Conservation (phyloP, 129 eudicot genomes). For the Glebionis coronaria region DNA sequence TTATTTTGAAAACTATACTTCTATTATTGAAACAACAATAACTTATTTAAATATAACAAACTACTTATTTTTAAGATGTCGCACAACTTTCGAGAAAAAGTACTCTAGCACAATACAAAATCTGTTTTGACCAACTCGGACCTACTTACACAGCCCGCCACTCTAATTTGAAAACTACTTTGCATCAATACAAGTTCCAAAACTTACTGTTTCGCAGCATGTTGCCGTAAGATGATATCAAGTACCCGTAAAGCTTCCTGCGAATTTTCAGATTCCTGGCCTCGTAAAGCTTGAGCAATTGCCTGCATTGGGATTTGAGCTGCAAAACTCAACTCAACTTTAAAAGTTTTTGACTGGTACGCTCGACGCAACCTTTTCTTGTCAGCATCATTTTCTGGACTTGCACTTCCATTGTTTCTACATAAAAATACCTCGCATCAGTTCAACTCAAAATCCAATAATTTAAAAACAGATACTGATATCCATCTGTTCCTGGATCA, state of each 20-base stretch:
- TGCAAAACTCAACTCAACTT: conserved; percentile 84
- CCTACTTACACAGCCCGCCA: neutral
- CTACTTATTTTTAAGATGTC: too few relatives aligned
- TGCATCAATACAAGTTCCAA: neutral
- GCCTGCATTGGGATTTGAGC: conserved; percentile 93
- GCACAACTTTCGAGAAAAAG: too few relatives aligned
- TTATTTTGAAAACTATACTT: too few relatives aligned
- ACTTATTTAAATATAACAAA: too few relatives aligned
- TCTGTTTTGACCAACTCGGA: neutral
- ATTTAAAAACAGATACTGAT: too few relatives aligned
- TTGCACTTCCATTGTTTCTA: conserved; percentile 62
- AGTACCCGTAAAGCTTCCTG: conserved; percentile 85
- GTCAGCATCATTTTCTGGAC: conserved; percentile 58
- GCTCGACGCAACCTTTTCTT: conserved; percentile 61
- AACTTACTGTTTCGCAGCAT: conserved; percentile 93
- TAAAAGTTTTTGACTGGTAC: conserved; percentile 66
- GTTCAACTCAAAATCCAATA: too few relatives aligned
- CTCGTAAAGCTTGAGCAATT: conserved; percentile 76
- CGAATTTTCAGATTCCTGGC: conserved; percentile 81
- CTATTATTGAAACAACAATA: too few relatives aligned
- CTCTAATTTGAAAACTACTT: neutral
- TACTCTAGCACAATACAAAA: too few relatives aligned
- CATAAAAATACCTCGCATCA: neutral
- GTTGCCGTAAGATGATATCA: conserved; percentile 87
- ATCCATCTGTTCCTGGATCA: too few relatives aligned